These are phyloP conservation scores for Apiotrichum brassicae DNA, from an alignment of 1,284 basidiomycete species.

Conservation along the genomic window DNA sequence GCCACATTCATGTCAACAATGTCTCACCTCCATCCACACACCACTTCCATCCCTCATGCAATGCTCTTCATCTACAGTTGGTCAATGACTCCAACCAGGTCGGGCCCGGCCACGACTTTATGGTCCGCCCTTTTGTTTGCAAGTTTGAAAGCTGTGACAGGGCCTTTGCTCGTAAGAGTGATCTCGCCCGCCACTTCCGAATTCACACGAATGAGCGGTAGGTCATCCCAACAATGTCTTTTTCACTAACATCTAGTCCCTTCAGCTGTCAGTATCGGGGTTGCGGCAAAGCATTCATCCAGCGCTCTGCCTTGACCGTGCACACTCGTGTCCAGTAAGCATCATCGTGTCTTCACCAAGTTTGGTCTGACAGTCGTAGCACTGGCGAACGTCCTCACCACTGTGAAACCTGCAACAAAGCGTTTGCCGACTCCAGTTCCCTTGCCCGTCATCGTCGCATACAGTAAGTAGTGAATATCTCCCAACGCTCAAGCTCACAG, in stretches of 20 bases:
- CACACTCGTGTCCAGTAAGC: slow-evolving; percentile 49
- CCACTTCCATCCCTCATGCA: not conserved
- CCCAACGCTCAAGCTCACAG: slow-evolving; percentile 17
- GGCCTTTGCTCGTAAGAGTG: slow-evolving; percentile 50
- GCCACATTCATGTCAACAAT: not conserved
- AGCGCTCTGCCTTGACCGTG: slow-evolving; percentile 46
- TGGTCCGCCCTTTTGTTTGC: slow-evolving; percentile 43
- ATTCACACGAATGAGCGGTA: slow-evolving; percentile 49
- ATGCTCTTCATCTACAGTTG: slow-evolving; percentile 27
- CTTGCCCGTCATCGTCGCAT: slow-evolving; percentile 54
- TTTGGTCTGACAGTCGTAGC: slow-evolving; percentile 23
- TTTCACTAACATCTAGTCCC: slow-evolving; percentile 29
- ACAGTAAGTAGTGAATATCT: slow-evolving; percentile 47
- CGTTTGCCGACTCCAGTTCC: slow-evolving; percentile 55
- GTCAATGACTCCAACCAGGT: slow-evolving; percentile 42
- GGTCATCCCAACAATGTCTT: slow-evolving; percentile 7
- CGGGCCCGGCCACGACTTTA: slow-evolving; percentile 32
- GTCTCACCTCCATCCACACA: not conserved
- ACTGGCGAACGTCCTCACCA: slow-evolving; percentile 55
- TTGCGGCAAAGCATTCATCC: slow-evolving; percentile 48
- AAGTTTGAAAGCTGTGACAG: slow-evolving; percentile 46
- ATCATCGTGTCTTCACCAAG: not conserved
- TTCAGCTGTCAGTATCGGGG: slow-evolving; percentile 38
- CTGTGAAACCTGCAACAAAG: slow-evolving; percentile 51
- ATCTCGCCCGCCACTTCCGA: slow-evolving; percentile 49